Conservation (phyloP, 169 alveolate species). For the Theileria parva region DNA sequence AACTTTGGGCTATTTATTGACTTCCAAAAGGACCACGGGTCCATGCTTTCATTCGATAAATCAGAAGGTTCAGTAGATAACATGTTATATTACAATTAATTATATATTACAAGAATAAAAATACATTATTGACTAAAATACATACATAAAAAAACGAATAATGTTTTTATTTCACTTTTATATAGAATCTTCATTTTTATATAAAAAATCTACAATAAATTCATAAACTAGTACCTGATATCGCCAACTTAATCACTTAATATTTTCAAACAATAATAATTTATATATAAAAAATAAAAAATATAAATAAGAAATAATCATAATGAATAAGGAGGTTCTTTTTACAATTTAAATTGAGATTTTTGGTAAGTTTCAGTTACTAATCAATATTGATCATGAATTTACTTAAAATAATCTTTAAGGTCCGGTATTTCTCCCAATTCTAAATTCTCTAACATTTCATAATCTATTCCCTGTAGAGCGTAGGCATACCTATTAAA, state of each 20-base stretch:
- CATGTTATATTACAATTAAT: neutral
- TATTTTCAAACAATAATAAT: neutral
- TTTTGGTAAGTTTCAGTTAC: neutral
- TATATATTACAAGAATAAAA: neutral
- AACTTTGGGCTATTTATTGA: constrained; percentile 65
- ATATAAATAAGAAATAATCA: neutral
- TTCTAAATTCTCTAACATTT: constrained; percentile 46
- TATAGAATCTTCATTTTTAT: neutral
- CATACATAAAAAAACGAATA: neutral
- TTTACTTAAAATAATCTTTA: neutral
- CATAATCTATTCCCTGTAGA: constrained; percentile 67
- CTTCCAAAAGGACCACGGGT: constrained; percentile 64
- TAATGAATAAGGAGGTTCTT: neutral
- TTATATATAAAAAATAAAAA: neutral
- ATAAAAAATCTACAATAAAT: too few species aligned
- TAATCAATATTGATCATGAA: neutral
- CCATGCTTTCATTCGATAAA: constrained; percentile 7
- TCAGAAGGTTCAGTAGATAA: neutral
- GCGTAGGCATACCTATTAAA: constrained; percentile 55
- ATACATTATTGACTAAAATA: neutral
- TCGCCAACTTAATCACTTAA: neutral
- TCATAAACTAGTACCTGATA: neutral
- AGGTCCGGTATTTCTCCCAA: constrained; percentile 60
- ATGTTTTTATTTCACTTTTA: too few species aligned
- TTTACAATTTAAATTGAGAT: neutral